These are phyloP conservation scores for Adiantum capillusveneris DNA, from an alignment of 75 land plant species.

Conservation along the genomic window DNA sequence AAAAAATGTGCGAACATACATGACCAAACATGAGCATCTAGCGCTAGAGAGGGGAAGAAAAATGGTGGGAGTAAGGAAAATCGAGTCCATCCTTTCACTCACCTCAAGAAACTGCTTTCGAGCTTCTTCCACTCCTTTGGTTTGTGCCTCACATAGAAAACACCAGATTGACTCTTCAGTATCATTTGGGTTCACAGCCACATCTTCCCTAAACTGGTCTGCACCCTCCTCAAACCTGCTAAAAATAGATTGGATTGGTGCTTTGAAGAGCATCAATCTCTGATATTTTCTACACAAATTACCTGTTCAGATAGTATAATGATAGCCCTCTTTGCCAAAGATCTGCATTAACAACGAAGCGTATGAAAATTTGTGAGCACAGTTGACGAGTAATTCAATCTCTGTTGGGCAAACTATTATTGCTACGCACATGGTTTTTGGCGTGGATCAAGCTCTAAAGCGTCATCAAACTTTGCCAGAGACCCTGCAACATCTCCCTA, in stretches of 20 bases:
- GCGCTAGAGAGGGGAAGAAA: too few species aligned
- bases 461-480: slow-evolving; percentile 64
- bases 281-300: slow-evolving; percentile 3
- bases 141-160: slow-evolving; percentile 78
- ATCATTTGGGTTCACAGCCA: slow-evolving; percentile 87
- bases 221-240: slow-evolving; percentile 80
- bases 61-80: too few species aligned
- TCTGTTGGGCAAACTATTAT: not conserved
- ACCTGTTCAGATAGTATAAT: slow-evolving; percentile 81
- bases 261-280: not conserved
- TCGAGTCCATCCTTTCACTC: too few species aligned
- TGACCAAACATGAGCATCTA: too few species aligned
- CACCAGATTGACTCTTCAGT: slow-evolving; percentile 96
- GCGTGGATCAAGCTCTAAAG: slow-evolving; percentile 71
- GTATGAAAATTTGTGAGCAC: not conserved
- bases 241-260: not conserved
- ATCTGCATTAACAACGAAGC: slow-evolving; percentile 38
- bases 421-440: slow-evolving; percentile 67
- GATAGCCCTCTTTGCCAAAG: slow-evolving; percentile 92
- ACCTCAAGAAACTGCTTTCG: slow-evolving; percentile 67
- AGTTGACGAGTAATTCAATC: not conserved
- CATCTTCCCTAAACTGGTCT: slow-evolving; percentile 77
- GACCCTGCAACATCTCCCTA: slow-evolving; percentile 83
- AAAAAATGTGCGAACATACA: too few species aligned
- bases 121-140: slow-evolving; percentile 76